A percentile compares a stretch with the other conserved stretches of the same genome.
Conservation (phyloP, 2,329 filamentous ascomycete species). For the Aspergillus calidoustus region DNA sequence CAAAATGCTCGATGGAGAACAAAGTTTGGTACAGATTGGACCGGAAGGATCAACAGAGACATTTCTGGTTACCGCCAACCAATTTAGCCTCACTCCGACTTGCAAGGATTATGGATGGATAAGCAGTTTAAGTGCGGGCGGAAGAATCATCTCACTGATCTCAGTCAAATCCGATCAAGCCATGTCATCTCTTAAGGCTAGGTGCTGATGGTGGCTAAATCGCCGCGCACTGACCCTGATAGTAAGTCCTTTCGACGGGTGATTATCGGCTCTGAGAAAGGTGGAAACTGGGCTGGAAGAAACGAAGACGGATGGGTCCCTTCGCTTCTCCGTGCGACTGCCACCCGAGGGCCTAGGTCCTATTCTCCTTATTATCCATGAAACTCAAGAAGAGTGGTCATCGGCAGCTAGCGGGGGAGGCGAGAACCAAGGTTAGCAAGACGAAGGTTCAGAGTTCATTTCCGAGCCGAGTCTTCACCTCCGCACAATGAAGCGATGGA, state of each 20-base stretch:
- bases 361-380: background rate
- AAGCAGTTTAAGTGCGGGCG: background rate
- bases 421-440: background rate
- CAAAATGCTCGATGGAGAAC: background rate
- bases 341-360: slow-evolving; percentile 6
- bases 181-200: slow-evolving; percentile 3
- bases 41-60: slow-evolving; percentile 13
- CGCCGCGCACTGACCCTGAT: slow-evolving; percentile 17
- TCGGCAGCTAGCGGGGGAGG: background rate
- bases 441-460: background rate
- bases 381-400: background rate
- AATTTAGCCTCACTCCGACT: slow-evolving; percentile 11
- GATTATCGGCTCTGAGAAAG: slow-evolving; percentile 19
- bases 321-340: slow-evolving; percentile 1
- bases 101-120: background rate
- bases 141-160: slow-evolving; percentile 5
- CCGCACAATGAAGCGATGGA: background rate
- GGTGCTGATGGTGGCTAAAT: slow-evolving; percentile 1
- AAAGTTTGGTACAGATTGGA: background rate
- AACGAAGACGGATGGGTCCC: background rate
- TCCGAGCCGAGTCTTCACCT: background rate
- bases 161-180: slow-evolving; percentile 14
- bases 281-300: background rate
- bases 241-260: slow-evolving; percentile 21
- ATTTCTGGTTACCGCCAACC: slow-evolving; percentile 1